Evolutionary conservation across 2,329 filamentous ascomycete genomes (phyloP).

Genomic region (Colletotrichum simmondsii): DNA sequence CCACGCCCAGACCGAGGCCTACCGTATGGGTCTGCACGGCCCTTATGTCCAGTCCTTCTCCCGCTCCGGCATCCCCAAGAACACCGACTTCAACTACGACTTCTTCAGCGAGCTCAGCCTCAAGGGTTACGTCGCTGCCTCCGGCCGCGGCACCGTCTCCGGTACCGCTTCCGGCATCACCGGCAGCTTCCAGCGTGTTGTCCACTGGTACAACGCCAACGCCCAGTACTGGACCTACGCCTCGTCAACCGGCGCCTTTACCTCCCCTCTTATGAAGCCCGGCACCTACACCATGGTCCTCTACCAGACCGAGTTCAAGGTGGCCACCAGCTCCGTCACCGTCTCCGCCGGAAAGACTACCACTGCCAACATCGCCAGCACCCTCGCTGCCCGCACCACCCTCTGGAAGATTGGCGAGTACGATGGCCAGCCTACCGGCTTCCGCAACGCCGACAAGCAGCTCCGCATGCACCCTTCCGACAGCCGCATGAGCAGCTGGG

Average conservation of each 20-base stretch:
- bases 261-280: constrained; percentile 73
- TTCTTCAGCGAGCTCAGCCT: constrained; percentile 70
- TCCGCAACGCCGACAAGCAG: constrained; percentile 75
- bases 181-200: constrained; percentile 63
- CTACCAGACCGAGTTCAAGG: constrained; percentile 68
- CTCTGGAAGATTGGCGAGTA: constrained; percentile 74
- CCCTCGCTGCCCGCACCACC: constrained; percentile 56
- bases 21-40: constrained; percentile 71
- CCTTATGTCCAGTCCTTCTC: constrained; percentile 73
- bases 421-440: constrained; percentile 72
- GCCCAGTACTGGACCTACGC: constrained; percentile 75
- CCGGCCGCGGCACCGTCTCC: constrained; percentile 66
- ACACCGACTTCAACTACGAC: constrained; percentile 60
- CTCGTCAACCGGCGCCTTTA: constrained; percentile 65
- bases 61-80: constrained; percentile 64
- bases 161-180: constrained; percentile 70
- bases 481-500: constrained; percentile 71
- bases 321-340: constrained; percentile 59
- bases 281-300: constrained; percentile 77
- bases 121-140: constrained; percentile 66
- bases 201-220: constrained; percentile 73
- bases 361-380: constrained; percentile 61
- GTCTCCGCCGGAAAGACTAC: constrained; percentile 61
- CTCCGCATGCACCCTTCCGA: constrained; percentile 77
- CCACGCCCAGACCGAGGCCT: constrained; percentile 71